Percentiles rank a stretch among this genome's conserved stretches.
Evolutionary conservation across 169 alveolate genomes (phyloP).

Genomic region (Plasmodium knowlesi): DNA sequence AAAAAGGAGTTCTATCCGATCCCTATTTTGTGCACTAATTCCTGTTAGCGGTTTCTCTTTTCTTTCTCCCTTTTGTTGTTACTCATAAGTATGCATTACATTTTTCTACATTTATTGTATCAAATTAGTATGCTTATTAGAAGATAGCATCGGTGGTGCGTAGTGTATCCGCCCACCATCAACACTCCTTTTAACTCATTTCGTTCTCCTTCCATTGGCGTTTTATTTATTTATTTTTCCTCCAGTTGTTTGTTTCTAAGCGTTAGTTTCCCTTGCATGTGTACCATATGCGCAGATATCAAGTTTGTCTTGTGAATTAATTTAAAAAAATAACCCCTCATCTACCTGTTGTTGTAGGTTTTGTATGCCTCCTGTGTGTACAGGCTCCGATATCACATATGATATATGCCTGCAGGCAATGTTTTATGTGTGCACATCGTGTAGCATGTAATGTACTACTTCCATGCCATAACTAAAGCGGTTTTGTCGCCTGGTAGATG

Average conservation of each 20-base stretch:
- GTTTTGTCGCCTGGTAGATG: neutral
- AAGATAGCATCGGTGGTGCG: neutral
- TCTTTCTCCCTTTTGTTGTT: neutral
- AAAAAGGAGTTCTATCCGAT: neutral
- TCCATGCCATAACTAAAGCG: neutral
- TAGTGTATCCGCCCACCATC: neutral
- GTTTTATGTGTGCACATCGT: neutral
- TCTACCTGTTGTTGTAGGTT: neutral
- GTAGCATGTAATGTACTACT: neutral
- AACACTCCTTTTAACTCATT: neutral
- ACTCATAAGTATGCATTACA: neutral
- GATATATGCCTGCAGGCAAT: neutral
- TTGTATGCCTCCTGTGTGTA: neutral
- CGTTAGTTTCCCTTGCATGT: neutral
- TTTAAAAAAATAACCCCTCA: neutral
- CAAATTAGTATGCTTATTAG: neutral
- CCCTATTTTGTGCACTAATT: neutral
- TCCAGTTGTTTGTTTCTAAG: neutral
- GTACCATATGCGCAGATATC: neutral
- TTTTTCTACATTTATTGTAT: neutral
- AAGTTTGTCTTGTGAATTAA: neutral
- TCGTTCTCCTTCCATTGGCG: neutral
- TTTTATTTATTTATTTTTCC: neutral
- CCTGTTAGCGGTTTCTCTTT: neutral
- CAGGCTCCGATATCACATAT: neutral